Evolutionary conservation across 805 yeast genomes (phyloP).

Genomic region (Candida koratica): DNA sequence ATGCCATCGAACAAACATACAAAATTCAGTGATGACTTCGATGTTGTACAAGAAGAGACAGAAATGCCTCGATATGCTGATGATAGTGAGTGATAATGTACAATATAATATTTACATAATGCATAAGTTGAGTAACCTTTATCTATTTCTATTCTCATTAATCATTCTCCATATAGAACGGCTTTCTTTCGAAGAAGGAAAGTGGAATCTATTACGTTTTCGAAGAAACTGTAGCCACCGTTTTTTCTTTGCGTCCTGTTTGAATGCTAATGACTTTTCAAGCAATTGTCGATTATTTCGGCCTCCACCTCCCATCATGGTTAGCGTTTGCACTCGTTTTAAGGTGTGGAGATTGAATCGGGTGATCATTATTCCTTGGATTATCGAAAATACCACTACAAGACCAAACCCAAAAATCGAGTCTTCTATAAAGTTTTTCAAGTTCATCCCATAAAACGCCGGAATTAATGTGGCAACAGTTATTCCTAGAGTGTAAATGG

Average conservation of each 20-base stretch:
- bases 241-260: slow-evolving; percentile 4
- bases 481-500: slow-evolving; percentile 79
- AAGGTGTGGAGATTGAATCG: slow-evolving; percentile 53
- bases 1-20: slow-evolving; percentile 30
- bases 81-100: slow-evolving; percentile 2
- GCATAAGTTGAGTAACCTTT: neutral
- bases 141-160: slow-evolving; percentile 28
- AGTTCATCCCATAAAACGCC: slow-evolving; percentile 86
- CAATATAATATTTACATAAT: slow-evolving; percentile 4
- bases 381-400: slow-evolving; percentile 49
- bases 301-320: slow-evolving; percentile 44
- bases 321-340: slow-evolving; percentile 59
- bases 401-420: slow-evolving; percentile 58
- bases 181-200: slow-evolving; percentile 34
- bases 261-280: slow-evolving; percentile 8
- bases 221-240: slow-evolving; percentile 3
- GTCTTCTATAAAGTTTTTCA: slow-evolving; percentile 86
- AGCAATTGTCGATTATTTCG: slow-evolving; percentile 3
- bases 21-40: slow-evolving; percentile 44
- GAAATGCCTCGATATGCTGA: slow-evolving; percentile 17
- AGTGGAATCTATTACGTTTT: slow-evolving; percentile 15
- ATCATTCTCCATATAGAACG: slow-evolving; percentile 44
- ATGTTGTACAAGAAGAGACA: slow-evolving; percentile 10
- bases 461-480: slow-evolving; percentile 83
- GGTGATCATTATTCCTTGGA: slow-evolving; percentile 54